Conservation (phyloP, 495 filamentous ascomycete species). For the Podospora anserina region DNA sequence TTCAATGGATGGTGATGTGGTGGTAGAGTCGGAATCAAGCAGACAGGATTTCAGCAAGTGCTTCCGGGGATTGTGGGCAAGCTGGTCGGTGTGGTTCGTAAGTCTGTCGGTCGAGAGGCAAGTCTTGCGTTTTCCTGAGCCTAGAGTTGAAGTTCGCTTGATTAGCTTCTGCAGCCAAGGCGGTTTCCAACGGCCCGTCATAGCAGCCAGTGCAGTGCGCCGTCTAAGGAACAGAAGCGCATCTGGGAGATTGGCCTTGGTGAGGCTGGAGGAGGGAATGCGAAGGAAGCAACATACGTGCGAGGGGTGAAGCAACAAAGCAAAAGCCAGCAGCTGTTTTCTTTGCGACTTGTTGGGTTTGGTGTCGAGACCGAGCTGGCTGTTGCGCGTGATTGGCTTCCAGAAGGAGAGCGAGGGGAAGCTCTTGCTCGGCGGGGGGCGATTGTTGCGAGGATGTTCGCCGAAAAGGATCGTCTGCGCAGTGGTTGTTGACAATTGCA, state of each 20-base stretch:
- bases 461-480: not conserved
- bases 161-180: slow-evolving; percentile 30
- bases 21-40: not conserved
- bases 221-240: not conserved
- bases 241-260: not conserved
- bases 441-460: not conserved
- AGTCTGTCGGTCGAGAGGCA: slow-evolving; percentile 12
- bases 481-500: slow-evolving; percentile 5
- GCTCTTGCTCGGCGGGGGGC: not conserved
- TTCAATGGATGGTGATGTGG: not conserved
- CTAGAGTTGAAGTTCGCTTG: slow-evolving; percentile 20
- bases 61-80: not conserved
- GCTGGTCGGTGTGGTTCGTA: slow-evolving; percentile 1
- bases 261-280: not conserved
- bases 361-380: not conserved
- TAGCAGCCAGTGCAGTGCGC: not conserved
- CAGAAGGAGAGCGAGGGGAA: not conserved
- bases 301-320: slow-evolving; percentile 13
- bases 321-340: slow-evolving; percentile 2
- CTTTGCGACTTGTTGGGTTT: slow-evolving; percentile 1
- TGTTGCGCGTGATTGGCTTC: slow-evolving; percentile 8
- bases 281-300: slow-evolving; percentile 7
- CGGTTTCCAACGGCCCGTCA: slow-evolving; percentile 17
- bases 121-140: slow-evolving; percentile 5
- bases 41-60: not conserved